Evolutionary conservation across 1,139 yeast species (phyloP), one percentile per base, ranked within the genome.

Genomic region (Diutina sp.): DNA sequence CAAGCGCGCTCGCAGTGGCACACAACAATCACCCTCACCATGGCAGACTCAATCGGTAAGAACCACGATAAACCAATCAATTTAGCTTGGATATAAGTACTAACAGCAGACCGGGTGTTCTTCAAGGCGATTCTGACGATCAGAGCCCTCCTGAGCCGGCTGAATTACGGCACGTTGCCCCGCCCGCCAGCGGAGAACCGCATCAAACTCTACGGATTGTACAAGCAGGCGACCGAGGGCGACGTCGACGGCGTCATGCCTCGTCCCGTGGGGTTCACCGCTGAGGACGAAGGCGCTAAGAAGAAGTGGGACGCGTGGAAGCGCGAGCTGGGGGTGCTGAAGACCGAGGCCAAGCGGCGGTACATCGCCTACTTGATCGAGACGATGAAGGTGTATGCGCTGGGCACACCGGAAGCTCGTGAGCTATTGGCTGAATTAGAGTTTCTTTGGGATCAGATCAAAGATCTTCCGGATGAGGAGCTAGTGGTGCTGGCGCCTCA

Each of bases 301-400:
- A 79, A 82, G 65, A 87, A 88, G 67, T 87, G 91, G 89, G 93
- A 87, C 63, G 90, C 96, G 0, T 89, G 96, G 96, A 83, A 85
- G 63, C 70, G 79, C 29, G 90, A 86, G 65, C 82, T 83, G 62
- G 95, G 95, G 0, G 65, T 87, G 35, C 67, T 81, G n/a, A 79
- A 78, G 61, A 80, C 87, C 0, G 90, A 87, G 63, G 95, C 96
- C 2, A 87, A 89, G 66, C 74, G 86, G 55, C 71, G 78, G 55
- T 89, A 89, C 67, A 84, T 87, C 47, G 76, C 84, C 38, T 82
- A 75, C 62, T 75, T 88, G 55, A 83, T 88, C 53, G 84, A 85
- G 57, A 86, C 95, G 3, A 87, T 88, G 91, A 76, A 76, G 59
- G 71, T 78, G 3, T 86, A 86, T 63, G 90, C 90, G 16, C 78